Evolutionary conservation across 306 rosid species (phyloP), one percentile per base, ranked within the genome.

Genomic region (Glycyrrhiza uralensis): DNA sequence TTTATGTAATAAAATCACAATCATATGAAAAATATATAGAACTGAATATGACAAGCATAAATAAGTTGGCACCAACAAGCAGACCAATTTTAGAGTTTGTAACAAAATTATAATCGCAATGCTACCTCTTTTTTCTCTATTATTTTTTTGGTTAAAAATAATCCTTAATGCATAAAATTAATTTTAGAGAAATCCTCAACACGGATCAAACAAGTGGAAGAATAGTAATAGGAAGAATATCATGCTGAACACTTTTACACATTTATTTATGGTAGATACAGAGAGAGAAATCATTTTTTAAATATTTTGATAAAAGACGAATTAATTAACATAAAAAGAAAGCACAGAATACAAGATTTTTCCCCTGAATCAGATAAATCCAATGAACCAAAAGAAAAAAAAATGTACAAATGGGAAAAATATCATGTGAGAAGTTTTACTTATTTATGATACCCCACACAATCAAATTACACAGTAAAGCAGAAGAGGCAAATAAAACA

Each of bases 1-100:
- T 46, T 6, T 14, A 77, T 69, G 46, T 36, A 59, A 49, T 33
- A 57, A 51, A 76, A 66, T 45, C 75, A 66, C 12, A 46, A 59
- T 18, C 45, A 76, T 46, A 35, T 69, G 66, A 17, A 50, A 59
- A 66, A 58, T 67, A 66, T 39, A 60, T 15, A 14, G 42, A 59
- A 52, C 33, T 15, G 18, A 24, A 10, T 52, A n/a, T 26, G 47
- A 49, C 7, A 54, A 20, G 69, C 5, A 35, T 30, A 33, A 69
- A 61, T 60, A 56, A 41, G 20, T 33, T 17, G 19, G 44, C 15
- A 60, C 8, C 32, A 58, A 49, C 13, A 23, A 66, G 26, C 19
- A 61, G 19, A 44, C 22, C 42, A 51, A 26, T 23, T 75, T 54
- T 71, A 18, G 47, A 18, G 46, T 22, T 38, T 33, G 24, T 18